A percentile compares a stretch with the other conserved stretches of the same genome.
These are phyloP conservation scores for Cantharellus cinnabarinus DNA, from an alignment of 768 basidiomycete genomes.

Conservation along the genomic window DNA sequence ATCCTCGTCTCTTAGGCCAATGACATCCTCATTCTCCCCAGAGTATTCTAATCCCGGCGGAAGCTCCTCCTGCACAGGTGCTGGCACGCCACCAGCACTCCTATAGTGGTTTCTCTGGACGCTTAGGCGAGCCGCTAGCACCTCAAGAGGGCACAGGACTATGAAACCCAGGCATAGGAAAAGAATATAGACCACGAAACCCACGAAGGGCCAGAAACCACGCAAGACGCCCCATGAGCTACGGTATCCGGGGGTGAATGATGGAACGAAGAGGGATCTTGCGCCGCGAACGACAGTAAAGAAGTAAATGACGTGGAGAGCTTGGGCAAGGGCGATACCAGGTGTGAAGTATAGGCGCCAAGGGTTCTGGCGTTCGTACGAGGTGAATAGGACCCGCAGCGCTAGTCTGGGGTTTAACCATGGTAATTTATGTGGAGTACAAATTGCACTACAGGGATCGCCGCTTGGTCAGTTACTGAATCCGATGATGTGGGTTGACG, in stretches of 20 bases:
- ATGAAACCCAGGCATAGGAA: slow-evolving; percentile 34
- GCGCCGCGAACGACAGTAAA: slow-evolving; percentile 25
- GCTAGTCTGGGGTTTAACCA: slow-evolving; percentile 37
- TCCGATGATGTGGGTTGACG: neutral
- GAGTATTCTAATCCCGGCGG: slow-evolving; percentile 31
- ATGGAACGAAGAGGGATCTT: slow-evolving; percentile 36
- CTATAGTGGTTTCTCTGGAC: slow-evolving; percentile 65
- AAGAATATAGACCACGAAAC: slow-evolving; percentile 6
- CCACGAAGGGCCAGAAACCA: slow-evolving; percentile 29
- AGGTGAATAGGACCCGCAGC: slow-evolving; percentile 53
- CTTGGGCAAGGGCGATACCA: slow-evolving; percentile 29
- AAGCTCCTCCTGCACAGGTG: slow-evolving; percentile 18
- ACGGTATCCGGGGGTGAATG: slow-evolving; percentile 14
- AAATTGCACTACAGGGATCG: slow-evolving; percentile 38
- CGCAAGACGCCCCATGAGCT: slow-evolving; percentile 21
- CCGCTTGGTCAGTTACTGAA: slow-evolving; percentile 1
- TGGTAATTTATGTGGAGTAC: slow-evolving; percentile 58
- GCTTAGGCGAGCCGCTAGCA: slow-evolving; percentile 55
- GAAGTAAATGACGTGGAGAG: slow-evolving; percentile 26
- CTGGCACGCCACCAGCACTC: slow-evolving; percentile 50
- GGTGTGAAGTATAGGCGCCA: slow-evolving; percentile 72
- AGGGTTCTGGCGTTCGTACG: slow-evolving; percentile 56
- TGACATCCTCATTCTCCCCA: slow-evolving; percentile 62
- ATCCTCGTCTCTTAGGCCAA: slow-evolving; percentile 55
- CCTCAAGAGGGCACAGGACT: slow-evolving; percentile 57